These are phyloP conservation scores for Intubia oerlemansii DNA, from an alignment of 2,329 filamentous ascomycete species.

Conservation along the genomic window DNA sequence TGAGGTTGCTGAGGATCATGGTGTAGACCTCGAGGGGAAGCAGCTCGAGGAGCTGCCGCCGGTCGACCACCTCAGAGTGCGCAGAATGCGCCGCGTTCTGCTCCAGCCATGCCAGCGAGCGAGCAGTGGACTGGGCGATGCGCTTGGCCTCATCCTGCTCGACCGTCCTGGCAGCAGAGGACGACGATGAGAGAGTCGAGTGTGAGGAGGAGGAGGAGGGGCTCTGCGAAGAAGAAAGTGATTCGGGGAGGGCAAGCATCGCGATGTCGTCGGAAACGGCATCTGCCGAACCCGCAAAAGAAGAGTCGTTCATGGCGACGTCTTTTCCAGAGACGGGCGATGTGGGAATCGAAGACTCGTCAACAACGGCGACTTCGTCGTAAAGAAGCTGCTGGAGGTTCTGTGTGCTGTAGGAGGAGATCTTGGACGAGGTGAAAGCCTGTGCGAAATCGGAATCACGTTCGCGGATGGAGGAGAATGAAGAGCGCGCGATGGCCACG, in stretches of 20 bases:
- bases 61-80: no score
- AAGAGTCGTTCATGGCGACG: no score
- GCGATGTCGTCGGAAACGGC: no score
- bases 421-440: slow-evolving; percentile 40
- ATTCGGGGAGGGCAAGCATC: no score
- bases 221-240: no score
- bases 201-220: no score
- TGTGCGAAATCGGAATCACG: slow-evolving; percentile 36
- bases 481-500: slow-evolving; percentile 20
- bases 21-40: slow-evolving; percentile 52
- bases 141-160: no score
- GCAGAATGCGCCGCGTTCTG: neutral
- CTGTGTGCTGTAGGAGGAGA: slow-evolving; percentile 28
- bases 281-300: no score
- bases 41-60: slow-evolving; percentile 27
- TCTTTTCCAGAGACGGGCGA: no score
- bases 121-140: slow-evolving; percentile 1
- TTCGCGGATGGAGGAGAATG: slow-evolving; percentile 41
- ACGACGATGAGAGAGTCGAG: no score
- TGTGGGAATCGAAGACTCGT: slow-evolving; percentile 16
- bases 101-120: slow-evolving; percentile 3
- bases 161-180: no score
- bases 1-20: slow-evolving; percentile 52
- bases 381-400: slow-evolving; percentile 10
- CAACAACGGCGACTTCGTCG: slow-evolving; percentile 27